These are phyloP conservation scores for Candolleomyces eurysporus DNA, from an alignment of 768 basidiomycete species.

Conservation along the genomic window DNA sequence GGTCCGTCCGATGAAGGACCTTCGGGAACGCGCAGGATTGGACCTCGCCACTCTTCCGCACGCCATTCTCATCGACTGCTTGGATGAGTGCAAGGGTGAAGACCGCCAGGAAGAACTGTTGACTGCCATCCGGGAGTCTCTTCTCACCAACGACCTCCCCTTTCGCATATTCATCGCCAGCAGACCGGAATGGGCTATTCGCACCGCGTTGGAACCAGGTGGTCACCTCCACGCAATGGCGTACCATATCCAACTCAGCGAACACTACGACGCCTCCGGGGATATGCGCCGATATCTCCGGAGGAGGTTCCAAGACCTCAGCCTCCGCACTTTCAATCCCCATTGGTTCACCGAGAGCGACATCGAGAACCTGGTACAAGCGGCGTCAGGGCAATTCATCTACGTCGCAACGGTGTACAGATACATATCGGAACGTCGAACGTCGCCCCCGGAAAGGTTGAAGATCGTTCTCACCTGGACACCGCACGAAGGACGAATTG, in stretches of 20 bases:
- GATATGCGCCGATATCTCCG: slow-evolving; percentile 1
- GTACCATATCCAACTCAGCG: neutral
- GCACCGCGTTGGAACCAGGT: neutral
- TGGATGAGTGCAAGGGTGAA: too few relatives aligned
- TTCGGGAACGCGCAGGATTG: too few relatives aligned
- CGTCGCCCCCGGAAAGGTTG: neutral
- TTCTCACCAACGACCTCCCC: too few relatives aligned
- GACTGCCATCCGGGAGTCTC: too few relatives aligned
- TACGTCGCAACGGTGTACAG: neutral
- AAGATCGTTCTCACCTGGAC: neutral
- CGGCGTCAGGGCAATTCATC: slow-evolving; percentile 3
- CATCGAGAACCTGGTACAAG: neutral
- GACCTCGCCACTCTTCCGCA: too few relatives aligned
- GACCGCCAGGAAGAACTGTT: too few relatives aligned
- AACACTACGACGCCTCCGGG: neutral
- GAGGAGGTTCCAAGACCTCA: neutral
- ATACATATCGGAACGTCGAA: neutral
- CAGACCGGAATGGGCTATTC: neutral
- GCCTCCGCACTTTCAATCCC: neutral
- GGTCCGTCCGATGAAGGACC: too few relatives aligned
- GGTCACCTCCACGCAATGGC: neutral
- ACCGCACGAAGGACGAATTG: neutral
- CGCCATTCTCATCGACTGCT: too few relatives aligned
- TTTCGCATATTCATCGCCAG: slow-evolving; percentile 4
- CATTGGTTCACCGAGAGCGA: neutral